A percentile compares a stretch with the other conserved stretches of the same genome.
phyloP scores from a whole-genome alignment of 768 basidiomycete genomes.

The Neoboletus magnificus region DNA sequence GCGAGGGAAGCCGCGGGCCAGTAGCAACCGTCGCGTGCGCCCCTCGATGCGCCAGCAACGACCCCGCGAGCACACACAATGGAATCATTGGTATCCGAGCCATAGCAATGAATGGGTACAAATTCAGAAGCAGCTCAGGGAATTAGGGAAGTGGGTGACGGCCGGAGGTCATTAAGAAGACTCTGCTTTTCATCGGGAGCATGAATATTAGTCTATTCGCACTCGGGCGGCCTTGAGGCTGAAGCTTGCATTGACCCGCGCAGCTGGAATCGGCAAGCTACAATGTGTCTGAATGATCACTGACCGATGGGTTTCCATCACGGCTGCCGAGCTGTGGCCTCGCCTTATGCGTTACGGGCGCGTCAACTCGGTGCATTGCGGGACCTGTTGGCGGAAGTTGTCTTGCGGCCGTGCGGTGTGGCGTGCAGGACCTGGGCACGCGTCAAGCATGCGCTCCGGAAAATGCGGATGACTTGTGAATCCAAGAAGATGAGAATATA shows the following conservation, averaged over 20 bases:
- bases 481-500: constrained; percentile 14
- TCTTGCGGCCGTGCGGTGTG: constrained; percentile 10
- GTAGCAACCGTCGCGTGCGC: background rate
- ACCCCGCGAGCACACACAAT: constrained; percentile 6
- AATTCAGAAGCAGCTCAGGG: constrained; percentile 4
- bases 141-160: constrained; percentile 2
- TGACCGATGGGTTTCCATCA: background rate
- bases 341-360: background rate
- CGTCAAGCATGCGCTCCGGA: constrained; percentile 20
- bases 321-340: background rate
- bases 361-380: background rate
- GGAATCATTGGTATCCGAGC: constrained; percentile 4
- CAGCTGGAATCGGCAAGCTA: background rate
- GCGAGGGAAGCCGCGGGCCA: background rate
- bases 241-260: constrained; percentile 5
- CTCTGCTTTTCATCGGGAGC: constrained; percentile 8
- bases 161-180: background rate
- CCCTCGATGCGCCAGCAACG: constrained; percentile 3
- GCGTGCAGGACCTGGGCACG: constrained; percentile 15
- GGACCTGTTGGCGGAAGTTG: constrained; percentile 11
- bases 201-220: constrained; percentile 1
- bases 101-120: background rate
- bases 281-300: background rate
- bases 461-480: constrained; percentile 8
- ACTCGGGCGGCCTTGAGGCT: constrained; percentile 3